Percentiles rank a stretch among this genome's conserved stretches.
Conservation (phyloP, 768 basidiomycete species). For the Psilocybe cubensis region DNA sequence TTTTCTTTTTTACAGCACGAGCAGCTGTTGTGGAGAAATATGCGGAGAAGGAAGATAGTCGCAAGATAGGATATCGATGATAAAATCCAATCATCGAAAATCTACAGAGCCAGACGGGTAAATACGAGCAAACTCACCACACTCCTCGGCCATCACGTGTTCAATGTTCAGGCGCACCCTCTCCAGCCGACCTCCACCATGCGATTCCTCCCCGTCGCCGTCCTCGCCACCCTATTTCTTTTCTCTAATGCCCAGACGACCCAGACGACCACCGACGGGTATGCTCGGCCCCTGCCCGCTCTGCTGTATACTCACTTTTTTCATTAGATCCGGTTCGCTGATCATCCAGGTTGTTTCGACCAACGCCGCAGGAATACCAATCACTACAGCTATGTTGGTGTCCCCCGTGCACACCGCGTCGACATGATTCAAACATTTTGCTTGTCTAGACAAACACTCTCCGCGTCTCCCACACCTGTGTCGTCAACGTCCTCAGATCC, state of each 20-base stretch:
- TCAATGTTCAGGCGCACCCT: background rate
- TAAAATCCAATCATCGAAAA: slow-evolving; percentile 26
- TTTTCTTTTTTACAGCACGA: slow-evolving; percentile 59
- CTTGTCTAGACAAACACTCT: slow-evolving; percentile 24
- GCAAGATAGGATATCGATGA: slow-evolving; percentile 24
- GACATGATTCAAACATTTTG: background rate
- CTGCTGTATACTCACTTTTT: background rate
- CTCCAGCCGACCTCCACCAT: slow-evolving; percentile 12
- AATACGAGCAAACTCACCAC: slow-evolving; percentile 21
- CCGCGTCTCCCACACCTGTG: slow-evolving; percentile 20
- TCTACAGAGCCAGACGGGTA: slow-evolving; percentile 18
- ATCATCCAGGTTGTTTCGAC: slow-evolving; percentile 52
- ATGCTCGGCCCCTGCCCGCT: slow-evolving; percentile 25
- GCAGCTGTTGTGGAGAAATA: slow-evolving; percentile 42
- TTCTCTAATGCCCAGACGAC: slow-evolving; percentile 51
- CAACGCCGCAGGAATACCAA: slow-evolving; percentile 40
- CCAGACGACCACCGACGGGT: slow-evolving; percentile 50
- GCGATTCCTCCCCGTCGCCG: slow-evolving; percentile 17
- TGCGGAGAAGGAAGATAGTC: slow-evolving; percentile 17
- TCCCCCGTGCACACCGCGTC: background rate
- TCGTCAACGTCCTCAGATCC: slow-evolving; percentile 25
- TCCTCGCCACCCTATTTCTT: slow-evolving; percentile 22
- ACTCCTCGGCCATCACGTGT: slow-evolving; percentile 9
- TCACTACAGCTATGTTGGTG: slow-evolving; percentile 48
- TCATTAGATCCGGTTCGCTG: slow-evolving; percentile 46